Evolutionary conservation across 208 protist genomes (phyloP), one percentile per base, ranked within the genome.

Genomic region (Trypanosoma rangeli): DNA sequence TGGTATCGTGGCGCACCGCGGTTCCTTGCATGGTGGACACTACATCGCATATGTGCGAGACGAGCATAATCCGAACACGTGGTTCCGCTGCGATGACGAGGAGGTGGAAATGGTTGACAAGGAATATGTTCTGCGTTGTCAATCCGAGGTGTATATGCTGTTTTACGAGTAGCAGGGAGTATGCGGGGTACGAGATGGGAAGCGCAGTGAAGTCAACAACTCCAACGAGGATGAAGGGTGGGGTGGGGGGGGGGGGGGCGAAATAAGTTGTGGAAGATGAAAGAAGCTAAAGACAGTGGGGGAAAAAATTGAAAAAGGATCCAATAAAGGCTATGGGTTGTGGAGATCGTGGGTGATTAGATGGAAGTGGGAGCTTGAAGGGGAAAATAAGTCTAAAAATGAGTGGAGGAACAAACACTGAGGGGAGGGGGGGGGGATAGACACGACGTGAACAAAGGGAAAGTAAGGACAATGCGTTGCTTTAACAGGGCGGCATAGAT

Each of bases 81-180:
- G 92, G 89, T 94, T 94, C 72, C 86, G 84, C 57, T 96, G 89
- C 73, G 92, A 96, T 59, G 92, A 96, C 54, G 87, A 94, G 55
- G 76, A 85, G 56, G 78, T 93, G 50, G 79, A 87, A 49, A 67
- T 85, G 2, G 92, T 96, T 22, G 78, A 87, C 15, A 84, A 92
- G 76, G 71, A 63, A 42, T 67, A 63, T 24, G 83, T 94, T 35
- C 64, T 89, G 28, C 69, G 75, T 33, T 83, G 76, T 57, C 67
- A 80, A 39, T 55, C 78, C 0, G 87, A 92, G 58, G 88, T 90
- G 9, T 96, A 94, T 70, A 70, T 96, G 29, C 78, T 86, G 10
- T 94, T 96, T 55, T 96, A 94, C 72, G 92, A 94, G 73, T 93
- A 85, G 49, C 28, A 46, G 24, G 37, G 33, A n/a, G 39, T 31